phyloP scores from a whole-genome alignment of 139 green algal genomes.

The Monoraphidium neglectum region DNA sequence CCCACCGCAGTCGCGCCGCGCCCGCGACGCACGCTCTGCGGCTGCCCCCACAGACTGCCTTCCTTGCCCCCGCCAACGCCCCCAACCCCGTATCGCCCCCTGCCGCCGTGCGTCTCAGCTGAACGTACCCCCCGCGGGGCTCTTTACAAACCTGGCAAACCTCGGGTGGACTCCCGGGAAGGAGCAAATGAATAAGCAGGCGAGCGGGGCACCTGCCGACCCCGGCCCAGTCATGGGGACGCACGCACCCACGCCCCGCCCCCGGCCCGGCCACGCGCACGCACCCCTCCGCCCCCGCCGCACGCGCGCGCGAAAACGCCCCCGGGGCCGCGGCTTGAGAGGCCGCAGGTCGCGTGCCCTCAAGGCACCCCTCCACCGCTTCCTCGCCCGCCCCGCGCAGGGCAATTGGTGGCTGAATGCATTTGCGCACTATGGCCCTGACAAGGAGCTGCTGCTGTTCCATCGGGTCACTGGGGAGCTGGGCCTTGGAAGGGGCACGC shows the following conservation, averaged over 20 bases:
- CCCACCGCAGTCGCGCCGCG: background rate
- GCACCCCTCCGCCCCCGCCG: too few relatives aligned
- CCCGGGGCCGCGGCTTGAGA: too few relatives aligned
- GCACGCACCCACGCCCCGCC: too few relatives aligned
- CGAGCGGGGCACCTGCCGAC: too few relatives aligned
- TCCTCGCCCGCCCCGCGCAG: background rate
- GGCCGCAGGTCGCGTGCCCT: too few relatives aligned
- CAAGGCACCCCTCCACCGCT: too few relatives aligned
- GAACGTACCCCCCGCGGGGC: background rate
- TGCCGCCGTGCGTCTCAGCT: background rate
- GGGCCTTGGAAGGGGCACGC: too few relatives aligned
- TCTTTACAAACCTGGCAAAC: slow-evolving; percentile 12
- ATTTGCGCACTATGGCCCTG: slow-evolving; percentile 19
- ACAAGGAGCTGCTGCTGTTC: slow-evolving; percentile 13
- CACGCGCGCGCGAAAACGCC: too few relatives aligned
- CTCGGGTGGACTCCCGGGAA: slow-evolving; percentile 5
- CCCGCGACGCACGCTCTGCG: too few relatives aligned
- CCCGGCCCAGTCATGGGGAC: too few relatives aligned
- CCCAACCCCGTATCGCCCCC: too few relatives aligned
- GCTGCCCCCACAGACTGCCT: background rate
- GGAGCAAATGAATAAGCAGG: slow-evolving; percentile 29
- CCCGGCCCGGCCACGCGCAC: too few relatives aligned
- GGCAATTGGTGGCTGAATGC: slow-evolving; percentile 36
- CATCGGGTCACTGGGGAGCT: slow-evolving; percentile 22
- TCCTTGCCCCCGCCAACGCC: background rate